Conservation (phyloP, 2,329 filamentous ascomycete species). For the Aspergillus pseudonomiae region DNA sequence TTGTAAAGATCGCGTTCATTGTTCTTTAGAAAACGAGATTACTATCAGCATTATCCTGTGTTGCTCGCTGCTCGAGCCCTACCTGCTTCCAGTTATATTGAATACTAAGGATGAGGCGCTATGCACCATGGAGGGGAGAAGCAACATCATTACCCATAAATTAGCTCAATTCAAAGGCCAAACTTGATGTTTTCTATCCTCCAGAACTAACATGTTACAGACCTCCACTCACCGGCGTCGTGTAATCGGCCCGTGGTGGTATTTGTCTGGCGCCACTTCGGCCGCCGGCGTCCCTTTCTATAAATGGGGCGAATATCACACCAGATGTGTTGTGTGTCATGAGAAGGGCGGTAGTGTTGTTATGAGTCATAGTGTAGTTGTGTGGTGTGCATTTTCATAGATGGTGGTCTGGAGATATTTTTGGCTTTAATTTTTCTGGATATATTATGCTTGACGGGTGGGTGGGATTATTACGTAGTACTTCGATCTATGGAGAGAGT, state of each 20-base stretch:
- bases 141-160: not conserved
- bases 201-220: too few relatives aligned
- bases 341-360: not conserved
- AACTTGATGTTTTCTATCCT: not conserved
- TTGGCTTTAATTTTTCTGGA: not conserved
- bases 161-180: not conserved
- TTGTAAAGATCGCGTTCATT: not conserved
- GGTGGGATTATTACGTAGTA: too few relatives aligned
- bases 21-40: not conserved
- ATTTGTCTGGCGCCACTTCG: not conserved
- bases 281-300: not conserved
- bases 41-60: not conserved
- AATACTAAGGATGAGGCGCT: not conserved
- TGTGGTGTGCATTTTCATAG: not conserved
- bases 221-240: too few relatives aligned
- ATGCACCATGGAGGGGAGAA: not conserved
- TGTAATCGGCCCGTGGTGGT: not conserved
- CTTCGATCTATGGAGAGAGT: too few relatives aligned
- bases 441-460: not conserved
- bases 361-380: not conserved
- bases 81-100: too few relatives aligned
- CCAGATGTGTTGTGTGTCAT: not conserved
- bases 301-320: not conserved
- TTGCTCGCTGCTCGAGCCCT: not conserved
- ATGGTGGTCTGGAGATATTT: not conserved